These are phyloP conservation scores for Exophiala spinifera DNA, from an alignment of 2,329 filamentous ascomycete species.

Conservation along the genomic window DNA sequence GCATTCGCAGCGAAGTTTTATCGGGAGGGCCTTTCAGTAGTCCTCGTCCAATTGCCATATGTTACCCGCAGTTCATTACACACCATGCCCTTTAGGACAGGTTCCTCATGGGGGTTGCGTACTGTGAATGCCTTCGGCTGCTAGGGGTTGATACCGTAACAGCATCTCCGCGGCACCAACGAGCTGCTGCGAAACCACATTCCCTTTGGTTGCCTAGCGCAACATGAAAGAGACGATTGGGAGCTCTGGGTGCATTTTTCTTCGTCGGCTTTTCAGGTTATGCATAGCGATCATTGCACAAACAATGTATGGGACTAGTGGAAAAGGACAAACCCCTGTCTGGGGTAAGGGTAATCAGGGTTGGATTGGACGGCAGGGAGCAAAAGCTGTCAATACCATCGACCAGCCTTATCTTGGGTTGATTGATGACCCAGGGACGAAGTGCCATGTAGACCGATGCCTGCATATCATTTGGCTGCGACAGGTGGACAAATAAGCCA, in stretches of 20 bases:
- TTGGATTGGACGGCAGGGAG: too few species aligned
- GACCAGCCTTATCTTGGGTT: too few species aligned
- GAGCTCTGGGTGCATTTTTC: background rate
- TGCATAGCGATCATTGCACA: background rate
- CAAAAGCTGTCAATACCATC: too few species aligned
- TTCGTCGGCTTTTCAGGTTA: background rate
- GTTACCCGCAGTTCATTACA: too few species aligned
- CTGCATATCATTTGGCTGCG: too few species aligned
- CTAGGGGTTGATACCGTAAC: background rate
- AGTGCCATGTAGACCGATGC: too few species aligned
- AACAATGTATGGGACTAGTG: background rate
- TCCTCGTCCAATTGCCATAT: too few species aligned
- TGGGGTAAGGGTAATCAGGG: too few species aligned
- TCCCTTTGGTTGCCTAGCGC: background rate
- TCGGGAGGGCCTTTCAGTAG: background rate
- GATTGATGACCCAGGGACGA: too few species aligned
- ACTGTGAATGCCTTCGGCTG: background rate
- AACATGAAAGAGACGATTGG: background rate
- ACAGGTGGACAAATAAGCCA: too few species aligned
- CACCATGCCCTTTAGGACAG: too few species aligned
- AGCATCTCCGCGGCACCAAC: background rate
- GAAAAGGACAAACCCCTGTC: background rate
- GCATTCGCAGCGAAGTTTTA: background rate
- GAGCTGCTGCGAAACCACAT: background rate
- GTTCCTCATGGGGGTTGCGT: too few species aligned